Percentiles rank a stretch among this genome's conserved stretches.
These are phyloP conservation scores for Sarcomyxa edulis DNA, from an alignment of 768 basidiomycete species.

Conservation along the genomic window DNA sequence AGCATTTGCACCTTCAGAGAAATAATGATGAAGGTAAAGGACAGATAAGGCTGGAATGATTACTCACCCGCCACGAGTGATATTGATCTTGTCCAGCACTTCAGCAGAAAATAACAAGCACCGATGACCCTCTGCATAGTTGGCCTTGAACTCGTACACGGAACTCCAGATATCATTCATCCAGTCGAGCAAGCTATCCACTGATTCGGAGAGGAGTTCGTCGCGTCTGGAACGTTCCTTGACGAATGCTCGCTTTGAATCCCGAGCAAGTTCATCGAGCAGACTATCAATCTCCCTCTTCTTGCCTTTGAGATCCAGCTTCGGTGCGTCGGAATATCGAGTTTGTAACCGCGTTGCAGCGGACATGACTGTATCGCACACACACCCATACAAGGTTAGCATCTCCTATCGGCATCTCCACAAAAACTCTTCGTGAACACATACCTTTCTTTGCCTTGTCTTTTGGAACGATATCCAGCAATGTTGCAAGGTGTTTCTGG, in stretches of 20 bases:
- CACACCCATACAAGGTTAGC: no score
- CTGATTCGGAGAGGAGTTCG: constrained; percentile 50
- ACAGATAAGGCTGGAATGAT: constrained; percentile 2
- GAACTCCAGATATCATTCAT: constrained; percentile 59
- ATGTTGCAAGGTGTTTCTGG: constrained; percentile 41
- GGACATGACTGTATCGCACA: constrained; percentile 26
- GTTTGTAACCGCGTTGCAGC: constrained; percentile 35
- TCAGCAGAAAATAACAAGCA: constrained; percentile 51
- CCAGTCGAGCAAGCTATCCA: constrained; percentile 54
- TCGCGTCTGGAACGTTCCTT: constrained; percentile 49
- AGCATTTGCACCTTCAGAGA: constrained; percentile 38
- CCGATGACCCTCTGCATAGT: constrained; percentile 46
- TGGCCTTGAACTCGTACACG: constrained; percentile 51
- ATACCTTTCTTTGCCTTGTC: constrained; percentile 31
- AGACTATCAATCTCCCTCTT: constrained; percentile 48
- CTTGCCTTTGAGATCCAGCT: constrained; percentile 48
- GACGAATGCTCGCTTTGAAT: constrained; percentile 46
- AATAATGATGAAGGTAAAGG: constrained; percentile 5
- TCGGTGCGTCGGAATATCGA: constrained; percentile 35
- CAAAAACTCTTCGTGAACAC: no score
- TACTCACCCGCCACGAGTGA: constrained; percentile 21
- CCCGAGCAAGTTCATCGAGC: constrained; percentile 46
- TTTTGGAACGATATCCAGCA: constrained; percentile 39
- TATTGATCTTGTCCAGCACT: constrained; percentile 28
- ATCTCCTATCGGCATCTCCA: no score